Base-by-base conservation (phyloP, 2,329 filamentous ascomycete genomes). In the Botrytis aclada region DNA sequence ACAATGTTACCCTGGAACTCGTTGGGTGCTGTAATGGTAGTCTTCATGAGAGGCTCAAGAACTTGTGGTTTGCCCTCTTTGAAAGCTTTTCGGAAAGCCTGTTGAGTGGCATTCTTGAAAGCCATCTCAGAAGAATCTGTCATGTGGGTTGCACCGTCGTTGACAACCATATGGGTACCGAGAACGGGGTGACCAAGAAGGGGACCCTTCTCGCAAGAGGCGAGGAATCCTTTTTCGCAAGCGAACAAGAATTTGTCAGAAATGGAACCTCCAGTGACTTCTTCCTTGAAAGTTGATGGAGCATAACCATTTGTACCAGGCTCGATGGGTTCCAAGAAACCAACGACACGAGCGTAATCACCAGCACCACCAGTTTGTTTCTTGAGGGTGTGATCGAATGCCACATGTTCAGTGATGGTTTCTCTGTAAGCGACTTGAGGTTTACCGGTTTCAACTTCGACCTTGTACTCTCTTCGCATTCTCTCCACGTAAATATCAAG, bases 1-100 rank as follows among this genome's bases (percentile, higher is more conserved):
- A 98, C 93, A 77, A 99, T 92, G 81, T 94, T 95, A 81, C 96
- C 96, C 84, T 99, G 96, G 87, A 98, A 99, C 86, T 99, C 96
- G 80, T 93, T 94, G 64, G 96, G 96, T 0, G 96, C 95, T 45
- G 94, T 97, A 80, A 99, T 94, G 74, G 94, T 95, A 0, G 94
- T 98, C 88, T 98, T 98, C 96, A 99, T 99, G 71, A 99, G 85
- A 8, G 96, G 96, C 84, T 99, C 96, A 51, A 99, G 89, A 16
- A 99, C 91, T 79, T 93, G 89, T 4, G 95, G 95, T 70, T 90
- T 88, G 47, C 92, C 93, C 20, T 93, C 89, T 74, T 88, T 86
- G 85, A 99, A 98, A 29, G 94, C 92, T 84, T 98, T 97, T 78
- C 93, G 90, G 90, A 99, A 99, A 39, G 96, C 96, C 86, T 97